Conservation (phyloP, 768 basidiomycete genomes). For the Hebeloma cylindrosporum region DNA sequence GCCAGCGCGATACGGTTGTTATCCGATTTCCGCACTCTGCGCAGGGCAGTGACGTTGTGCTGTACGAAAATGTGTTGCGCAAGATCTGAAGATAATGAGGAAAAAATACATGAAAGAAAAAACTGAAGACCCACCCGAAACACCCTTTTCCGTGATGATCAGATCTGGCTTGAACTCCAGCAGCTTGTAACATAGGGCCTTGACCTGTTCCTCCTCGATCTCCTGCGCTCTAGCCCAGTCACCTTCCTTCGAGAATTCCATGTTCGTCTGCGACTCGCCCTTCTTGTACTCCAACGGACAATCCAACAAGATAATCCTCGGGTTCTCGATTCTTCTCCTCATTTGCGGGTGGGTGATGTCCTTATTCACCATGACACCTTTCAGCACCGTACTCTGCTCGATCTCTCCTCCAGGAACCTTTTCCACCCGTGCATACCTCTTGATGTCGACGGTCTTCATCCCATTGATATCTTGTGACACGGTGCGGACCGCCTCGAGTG, state of each 20-base stretch:
- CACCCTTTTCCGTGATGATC: constrained; percentile 95
- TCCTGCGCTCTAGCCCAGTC: constrained; percentile 93
- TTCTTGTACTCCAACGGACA: constrained; percentile 99
- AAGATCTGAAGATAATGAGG: constrained; percentile 56
- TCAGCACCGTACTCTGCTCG: constrained; percentile 84
- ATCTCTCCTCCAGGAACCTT: constrained; percentile 98
- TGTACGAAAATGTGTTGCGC: constrained; percentile 91
- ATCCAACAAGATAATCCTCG: constrained; percentile 85
- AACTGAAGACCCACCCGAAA: constrained; percentile 68
- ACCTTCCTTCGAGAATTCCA: constrained; percentile 92
- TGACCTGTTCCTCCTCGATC: constrained; percentile 97
- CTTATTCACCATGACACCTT: constrained; percentile 97
- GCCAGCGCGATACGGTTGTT: constrained; percentile 98
- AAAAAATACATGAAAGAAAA: not conserved
- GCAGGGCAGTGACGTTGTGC: constrained; percentile 87
- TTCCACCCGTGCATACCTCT: constrained; percentile 96
- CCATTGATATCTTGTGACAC: constrained; percentile 78
- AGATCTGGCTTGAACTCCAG: constrained; percentile 94
- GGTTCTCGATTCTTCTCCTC: constrained; percentile 87
- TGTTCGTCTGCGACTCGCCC: constrained; percentile 97
- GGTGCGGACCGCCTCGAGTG: constrained; percentile 87
- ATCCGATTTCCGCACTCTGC: constrained; percentile 98
- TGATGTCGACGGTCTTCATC: constrained; percentile 92
- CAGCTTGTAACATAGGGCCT: constrained; percentile 78
- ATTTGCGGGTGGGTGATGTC: constrained; percentile 98